Evolutionary conservation across 2,329 filamentous ascomycete genomes (phyloP).

Genomic region (Orbilia ellipsospora): DNA sequence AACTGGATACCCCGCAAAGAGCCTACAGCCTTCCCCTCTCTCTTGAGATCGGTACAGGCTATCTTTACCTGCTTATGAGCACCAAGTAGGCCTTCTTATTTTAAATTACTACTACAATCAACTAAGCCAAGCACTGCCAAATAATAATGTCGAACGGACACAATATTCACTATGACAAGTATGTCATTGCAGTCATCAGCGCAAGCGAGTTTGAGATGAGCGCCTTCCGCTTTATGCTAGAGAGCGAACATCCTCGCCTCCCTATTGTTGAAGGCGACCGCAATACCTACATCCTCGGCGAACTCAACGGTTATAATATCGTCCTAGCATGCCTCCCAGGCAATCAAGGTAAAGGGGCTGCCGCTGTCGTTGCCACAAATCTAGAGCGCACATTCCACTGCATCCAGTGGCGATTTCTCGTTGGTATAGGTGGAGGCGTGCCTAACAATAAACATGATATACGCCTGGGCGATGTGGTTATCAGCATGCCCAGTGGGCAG

Average conservation of each 20-base stretch:
- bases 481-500: constrained; percentile 15
- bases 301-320: constrained; percentile 12
- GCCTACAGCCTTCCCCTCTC: too few species aligned
- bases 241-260: constrained; percentile 13
- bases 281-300: constrained; percentile 15
- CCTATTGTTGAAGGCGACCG: neutral
- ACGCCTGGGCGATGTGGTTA: constrained; percentile 22
- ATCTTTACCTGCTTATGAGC: too few species aligned
- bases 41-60: too few species aligned
- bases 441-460: constrained; percentile 4
- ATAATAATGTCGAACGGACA: too few species aligned
- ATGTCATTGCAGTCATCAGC: too few species aligned
- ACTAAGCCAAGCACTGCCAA: too few species aligned
- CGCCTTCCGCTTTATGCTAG: constrained; percentile 11
- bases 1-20: too few species aligned
- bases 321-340: constrained; percentile 20
- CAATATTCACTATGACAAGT: too few species aligned
- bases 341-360: neutral
- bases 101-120: too few species aligned
- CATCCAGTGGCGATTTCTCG: constrained; percentile 9
- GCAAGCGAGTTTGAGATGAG: neutral
- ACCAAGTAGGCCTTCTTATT: too few species aligned
- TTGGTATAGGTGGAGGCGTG: constrained; percentile 12
- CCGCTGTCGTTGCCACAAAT: neutral
- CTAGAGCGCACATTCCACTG: neutral